phyloP scores from a whole-genome alignment of 192 early-diverging fungal species.

The Phlyctochytrium bullatum region DNA sequence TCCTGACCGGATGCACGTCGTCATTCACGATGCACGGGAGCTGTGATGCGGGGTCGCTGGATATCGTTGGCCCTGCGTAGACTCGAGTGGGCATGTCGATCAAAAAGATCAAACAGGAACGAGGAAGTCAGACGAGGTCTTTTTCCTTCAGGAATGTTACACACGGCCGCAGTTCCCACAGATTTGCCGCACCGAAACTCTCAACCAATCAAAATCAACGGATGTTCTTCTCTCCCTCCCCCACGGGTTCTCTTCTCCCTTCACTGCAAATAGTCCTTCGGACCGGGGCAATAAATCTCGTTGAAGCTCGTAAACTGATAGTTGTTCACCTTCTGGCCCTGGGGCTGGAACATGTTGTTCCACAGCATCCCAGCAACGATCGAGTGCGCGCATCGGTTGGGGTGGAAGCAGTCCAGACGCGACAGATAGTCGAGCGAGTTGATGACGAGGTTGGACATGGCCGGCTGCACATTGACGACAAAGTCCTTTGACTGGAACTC shows the following conservation, averaged over 20 bases:
- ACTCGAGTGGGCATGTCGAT: not conserved
- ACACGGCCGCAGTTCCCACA: too few relatives aligned
- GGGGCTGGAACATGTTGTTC: not conserved
- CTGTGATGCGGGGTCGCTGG: not conserved
- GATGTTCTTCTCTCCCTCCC: too few relatives aligned
- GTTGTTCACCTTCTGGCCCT: not conserved
- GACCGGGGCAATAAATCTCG: not conserved
- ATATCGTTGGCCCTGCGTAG: not conserved
- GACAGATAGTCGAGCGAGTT: not conserved
- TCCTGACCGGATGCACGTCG: not conserved
- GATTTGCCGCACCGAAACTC: too few relatives aligned
- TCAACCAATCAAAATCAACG: too few relatives aligned
- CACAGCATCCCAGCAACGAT: not conserved
- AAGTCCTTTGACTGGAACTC: not conserved
- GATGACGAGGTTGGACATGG: conserved; percentile 1
- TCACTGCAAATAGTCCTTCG: not conserved
- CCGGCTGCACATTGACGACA: not conserved
- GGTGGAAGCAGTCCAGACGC: not conserved
- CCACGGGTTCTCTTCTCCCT: too few relatives aligned
- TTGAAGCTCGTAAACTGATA: not conserved
- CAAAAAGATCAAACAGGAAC: too few relatives aligned
- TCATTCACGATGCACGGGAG: not conserved
- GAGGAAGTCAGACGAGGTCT: too few relatives aligned
- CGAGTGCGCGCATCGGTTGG: not conserved
- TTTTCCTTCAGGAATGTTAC: too few relatives aligned